A percentile compares a stretch with the other conserved stretches of the same genome.
Evolutionary conservation across 2,329 filamentous ascomycete species (phyloP).

Genomic region (Colletotrichum tanaceti): DNA sequence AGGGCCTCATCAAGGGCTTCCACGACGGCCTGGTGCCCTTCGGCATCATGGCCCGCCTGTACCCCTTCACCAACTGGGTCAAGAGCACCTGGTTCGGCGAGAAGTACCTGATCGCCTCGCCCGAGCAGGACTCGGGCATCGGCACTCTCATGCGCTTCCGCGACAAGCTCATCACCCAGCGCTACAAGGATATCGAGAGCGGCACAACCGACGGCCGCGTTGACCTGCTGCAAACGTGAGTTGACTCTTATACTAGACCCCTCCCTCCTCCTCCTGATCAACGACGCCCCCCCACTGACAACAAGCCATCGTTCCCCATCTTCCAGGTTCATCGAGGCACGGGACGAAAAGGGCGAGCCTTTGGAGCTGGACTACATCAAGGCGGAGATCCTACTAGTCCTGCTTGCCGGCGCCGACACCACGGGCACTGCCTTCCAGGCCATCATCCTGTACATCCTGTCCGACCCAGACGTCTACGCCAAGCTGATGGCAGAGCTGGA

Average conservation of each 20-base stretch:
- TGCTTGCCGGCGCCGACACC: conserved; percentile 64
- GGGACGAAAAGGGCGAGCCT: conserved; percentile 57
- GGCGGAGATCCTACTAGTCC: conserved; percentile 63
- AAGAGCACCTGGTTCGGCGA: conserved; percentile 61
- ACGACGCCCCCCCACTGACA: too few species aligned
- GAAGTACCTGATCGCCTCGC: conserved; percentile 64
- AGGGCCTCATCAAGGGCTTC: conserved; percentile 64
- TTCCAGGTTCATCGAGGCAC: conserved; percentile 56
- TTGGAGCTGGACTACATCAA: conserved; percentile 63
- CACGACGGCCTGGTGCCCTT: conserved; percentile 64
- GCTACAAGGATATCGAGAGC: conserved; percentile 58
- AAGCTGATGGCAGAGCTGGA: conserved; percentile 61
- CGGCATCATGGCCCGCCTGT: conserved; percentile 62
- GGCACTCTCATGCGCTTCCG: conserved; percentile 68
- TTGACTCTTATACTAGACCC: neutral
- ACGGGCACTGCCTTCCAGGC: conserved; percentile 63
- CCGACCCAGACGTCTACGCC: conserved; percentile 54
- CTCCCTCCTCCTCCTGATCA: neutral
- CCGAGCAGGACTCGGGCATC: conserved; percentile 65
- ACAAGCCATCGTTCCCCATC: conserved; percentile 4
- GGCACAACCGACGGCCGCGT: conserved; percentile 57
- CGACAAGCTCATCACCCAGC: conserved; percentile 62
- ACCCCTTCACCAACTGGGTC: conserved; percentile 66
- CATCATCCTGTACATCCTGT: conserved; percentile 57
- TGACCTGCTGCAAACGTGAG: conserved; percentile 65